Evolutionary conservation across 495 filamentous ascomycete genomes (phyloP), one percentile per base, ranked within the genome.

Genomic region (Trichodelitschia bisporula): DNA sequence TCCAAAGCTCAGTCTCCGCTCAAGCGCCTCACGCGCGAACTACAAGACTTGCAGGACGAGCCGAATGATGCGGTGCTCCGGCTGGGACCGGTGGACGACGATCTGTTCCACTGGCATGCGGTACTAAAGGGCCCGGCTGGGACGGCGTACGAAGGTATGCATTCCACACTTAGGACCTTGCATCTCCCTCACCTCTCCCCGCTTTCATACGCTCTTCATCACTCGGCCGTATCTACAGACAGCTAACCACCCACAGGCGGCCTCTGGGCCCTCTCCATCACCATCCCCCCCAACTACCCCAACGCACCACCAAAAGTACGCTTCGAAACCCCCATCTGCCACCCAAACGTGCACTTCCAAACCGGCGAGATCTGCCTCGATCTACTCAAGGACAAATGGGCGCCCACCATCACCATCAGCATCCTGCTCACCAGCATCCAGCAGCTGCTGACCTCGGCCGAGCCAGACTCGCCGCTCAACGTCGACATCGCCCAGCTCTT

Each of bases 341-440:
- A 92, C 51, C 71, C 84, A 6, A 92, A 92, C 52, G 62, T 93
- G 15, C 59, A 61, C 35, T 71, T 79, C 44, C 56, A 58, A 34
- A 56, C 56, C 3, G 86, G 86, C 41, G 77, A 92, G 47, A 86
- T 97, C 47, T 95, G 86, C 43, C 63, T 95, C 9, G 83, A 91
- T 37, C 58, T 97, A 33, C 52, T 97, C 26, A 73, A 72, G 39
- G 65, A 69, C 18, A 61, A 64, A 27, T 97, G 86, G 86, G 71
- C 70, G 37, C 74, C 82, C 18, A 65, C 73, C 18, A 89, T 86
- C 44, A 84, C 72, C 18, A 58, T 93, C 15, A 64, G 72, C 15
- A 60, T 66, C 36, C 79, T 74, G 31, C 50, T 93, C 40, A 71
- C 74, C 39, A 66, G 69, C 14, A 63, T 95, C 20, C 66, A 80